phyloP scores from a whole-genome alignment of 495 filamentous ascomycete genomes.

The Penicillium steckii region DNA sequence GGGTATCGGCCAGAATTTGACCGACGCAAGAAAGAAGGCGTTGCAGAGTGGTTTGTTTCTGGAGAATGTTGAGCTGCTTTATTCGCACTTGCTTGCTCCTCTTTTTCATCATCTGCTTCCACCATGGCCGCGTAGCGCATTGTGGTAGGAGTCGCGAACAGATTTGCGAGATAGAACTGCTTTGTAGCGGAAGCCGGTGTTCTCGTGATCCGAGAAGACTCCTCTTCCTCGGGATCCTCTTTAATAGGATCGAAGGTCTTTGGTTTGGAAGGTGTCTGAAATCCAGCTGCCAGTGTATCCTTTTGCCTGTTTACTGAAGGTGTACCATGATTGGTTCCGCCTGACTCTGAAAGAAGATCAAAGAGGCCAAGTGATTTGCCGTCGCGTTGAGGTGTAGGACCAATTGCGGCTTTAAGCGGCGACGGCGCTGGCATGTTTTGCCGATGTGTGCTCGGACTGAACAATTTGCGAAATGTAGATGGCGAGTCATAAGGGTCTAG shows the following conservation, averaged over 20 bases:
- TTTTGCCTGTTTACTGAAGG: conserved; percentile 36
- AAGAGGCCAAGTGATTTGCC: conserved; percentile 88
- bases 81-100: conserved; percentile 23
- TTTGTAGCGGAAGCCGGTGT: conserved; percentile 66
- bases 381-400: conserved; percentile 89
- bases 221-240: conserved; percentile 35
- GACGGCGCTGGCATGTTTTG: conserved; percentile 32
- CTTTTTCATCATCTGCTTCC: conserved; percentile 23
- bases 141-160: conserved; percentile 64
- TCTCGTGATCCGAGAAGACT: conserved; percentile 39
- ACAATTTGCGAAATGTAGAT: conserved; percentile 55
- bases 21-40: conserved; percentile 75
- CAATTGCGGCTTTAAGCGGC: conserved; percentile 53
- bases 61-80: conserved; percentile 9
- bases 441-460: conserved; percentile 56
- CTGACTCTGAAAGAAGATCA: conserved; percentile 69
- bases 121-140: conserved; percentile 47
- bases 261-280: conserved; percentile 42
- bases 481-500: conserved; percentile 59
- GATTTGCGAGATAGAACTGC: conserved; percentile 55
- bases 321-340: conserved; percentile 43
- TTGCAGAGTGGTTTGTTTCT: conserved; percentile 38
- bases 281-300: conserved; percentile 28
- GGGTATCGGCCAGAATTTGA: conserved; percentile 34
- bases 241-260: conserved; percentile 29